These are phyloP conservation scores for Coemansia sp. DNA, from an alignment of 192 early-diverging fungal species.

Conservation along the genomic window DNA sequence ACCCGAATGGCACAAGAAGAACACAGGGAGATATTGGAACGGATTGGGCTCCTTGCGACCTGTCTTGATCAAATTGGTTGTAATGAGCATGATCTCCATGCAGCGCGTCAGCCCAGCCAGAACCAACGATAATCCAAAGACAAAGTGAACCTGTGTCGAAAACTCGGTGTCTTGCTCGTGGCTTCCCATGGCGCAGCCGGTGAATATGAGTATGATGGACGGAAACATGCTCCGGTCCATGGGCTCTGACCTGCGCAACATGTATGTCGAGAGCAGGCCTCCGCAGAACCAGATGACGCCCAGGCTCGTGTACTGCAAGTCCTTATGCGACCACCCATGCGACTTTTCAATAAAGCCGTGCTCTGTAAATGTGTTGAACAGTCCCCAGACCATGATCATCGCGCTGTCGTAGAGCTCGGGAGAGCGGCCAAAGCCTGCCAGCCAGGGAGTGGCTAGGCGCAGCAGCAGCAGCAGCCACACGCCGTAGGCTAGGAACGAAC, in stretches of 20 bases:
- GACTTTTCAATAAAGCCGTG: constrained; percentile 56
- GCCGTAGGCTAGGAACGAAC: constrained; percentile 67
- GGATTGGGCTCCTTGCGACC: constrained; percentile 34
- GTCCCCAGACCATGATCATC: constrained; percentile 63
- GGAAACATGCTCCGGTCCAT: constrained; percentile 59
- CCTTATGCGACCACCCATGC: constrained; percentile 62
- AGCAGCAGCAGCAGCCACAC: constrained; percentile 57
- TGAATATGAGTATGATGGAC: constrained; percentile 60
- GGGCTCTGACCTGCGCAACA: constrained; percentile 39
- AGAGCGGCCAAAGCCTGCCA: constrained; percentile 54
- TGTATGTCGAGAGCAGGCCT: constrained; percentile 57
- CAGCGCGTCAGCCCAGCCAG: constrained; percentile 58
- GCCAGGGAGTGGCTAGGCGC: constrained; percentile 60
- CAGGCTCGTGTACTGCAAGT: constrained; percentile 66
- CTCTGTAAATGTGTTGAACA: constrained; percentile 70
- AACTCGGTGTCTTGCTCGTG: constrained; percentile 61
- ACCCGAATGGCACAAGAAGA: constrained; percentile 59
- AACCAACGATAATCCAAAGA: constrained; percentile 62
- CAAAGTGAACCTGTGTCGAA: constrained; percentile 60
- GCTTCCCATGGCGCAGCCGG: constrained; percentile 59
- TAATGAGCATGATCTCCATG: constrained; percentile 55
- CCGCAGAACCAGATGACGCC: constrained; percentile 69
- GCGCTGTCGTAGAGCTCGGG: constrained; percentile 70
- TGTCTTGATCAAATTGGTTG: constrained; percentile 24
- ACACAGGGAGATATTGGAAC: constrained; percentile 51